Evolutionary conservation across 2,329 filamentous ascomycete species (phyloP).

Genomic region (Celoporthe dispersa): DNA sequence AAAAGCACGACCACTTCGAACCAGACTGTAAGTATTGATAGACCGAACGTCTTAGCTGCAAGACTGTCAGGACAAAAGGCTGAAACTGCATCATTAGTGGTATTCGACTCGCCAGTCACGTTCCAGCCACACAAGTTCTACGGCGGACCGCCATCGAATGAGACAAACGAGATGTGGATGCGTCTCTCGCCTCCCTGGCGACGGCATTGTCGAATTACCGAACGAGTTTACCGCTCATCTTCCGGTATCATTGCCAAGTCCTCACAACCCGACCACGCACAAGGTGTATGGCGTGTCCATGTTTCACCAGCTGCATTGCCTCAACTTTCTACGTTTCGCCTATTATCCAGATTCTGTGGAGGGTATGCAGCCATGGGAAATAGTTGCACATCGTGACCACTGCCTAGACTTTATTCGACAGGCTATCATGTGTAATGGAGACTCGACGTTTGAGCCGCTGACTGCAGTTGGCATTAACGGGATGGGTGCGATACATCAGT

Average conservation of each 20-base stretch:
- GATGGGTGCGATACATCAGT: slow-evolving; percentile 22
- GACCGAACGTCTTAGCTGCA: neutral
- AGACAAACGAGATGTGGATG: neutral
- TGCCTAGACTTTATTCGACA: slow-evolving; percentile 16
- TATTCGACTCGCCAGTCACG: neutral
- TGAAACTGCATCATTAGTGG: neutral
- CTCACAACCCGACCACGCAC: slow-evolving; percentile 14
- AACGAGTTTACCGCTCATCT: neutral
- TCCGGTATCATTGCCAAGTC: neutral
- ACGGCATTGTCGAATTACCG: neutral
- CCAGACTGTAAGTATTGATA: neutral
- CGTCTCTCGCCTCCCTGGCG: neutral
- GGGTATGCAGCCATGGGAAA: slow-evolving; percentile 12
- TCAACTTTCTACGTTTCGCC: slow-evolving; percentile 13
- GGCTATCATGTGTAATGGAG: slow-evolving; percentile 25
- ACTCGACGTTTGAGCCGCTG: slow-evolving; percentile 27
- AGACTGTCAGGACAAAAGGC: neutral
- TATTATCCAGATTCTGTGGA: slow-evolving; percentile 20
- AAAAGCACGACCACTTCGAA: neutral
- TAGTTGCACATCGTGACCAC: slow-evolving; percentile 21
- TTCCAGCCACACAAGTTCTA: neutral
- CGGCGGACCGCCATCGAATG: neutral
- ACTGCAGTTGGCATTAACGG: slow-evolving; percentile 20
- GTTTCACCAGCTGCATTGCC: slow-evolving; percentile 29
- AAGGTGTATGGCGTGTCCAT: slow-evolving; percentile 28